Percentiles rank a stretch among this genome's conserved stretches.
phyloP scores from a whole-genome alignment of 768 basidiomycete genomes.

The Pluteus cervinus region DNA sequence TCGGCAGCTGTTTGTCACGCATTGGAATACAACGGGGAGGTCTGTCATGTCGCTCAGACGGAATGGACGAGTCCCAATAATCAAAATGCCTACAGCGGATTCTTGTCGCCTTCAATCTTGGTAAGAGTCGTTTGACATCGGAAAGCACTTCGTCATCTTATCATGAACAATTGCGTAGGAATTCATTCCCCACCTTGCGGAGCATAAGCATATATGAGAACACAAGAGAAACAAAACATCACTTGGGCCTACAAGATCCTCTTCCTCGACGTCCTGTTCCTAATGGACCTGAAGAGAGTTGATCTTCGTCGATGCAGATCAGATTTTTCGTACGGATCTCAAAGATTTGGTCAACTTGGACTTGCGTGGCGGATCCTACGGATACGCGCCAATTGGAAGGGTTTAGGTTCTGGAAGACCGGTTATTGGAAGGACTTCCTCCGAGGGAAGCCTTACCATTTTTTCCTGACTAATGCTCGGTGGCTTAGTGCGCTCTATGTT shows the following conservation, averaged over 20 bases:
- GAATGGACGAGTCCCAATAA: no score
- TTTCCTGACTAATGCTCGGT: no score
- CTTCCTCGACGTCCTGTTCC: conserved; percentile 98
- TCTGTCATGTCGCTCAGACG: no score
- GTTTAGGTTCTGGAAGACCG: conserved; percentile 98
- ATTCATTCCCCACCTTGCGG: conserved; percentile 90
- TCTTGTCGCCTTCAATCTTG: conserved; percentile 94
- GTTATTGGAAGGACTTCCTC: conserved; percentile 90
- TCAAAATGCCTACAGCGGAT: conserved; percentile 22
- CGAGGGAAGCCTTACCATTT: conserved; percentile 86
- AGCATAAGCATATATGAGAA: conserved; percentile 90
- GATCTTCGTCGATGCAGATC: conserved; percentile 97
- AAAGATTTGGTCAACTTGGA: conserved; percentile 91
- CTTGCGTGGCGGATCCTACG: conserved; percentile 89
- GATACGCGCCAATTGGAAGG: conserved; percentile 98
- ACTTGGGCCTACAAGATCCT: conserved; percentile 99
- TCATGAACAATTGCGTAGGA: conserved; percentile 42
- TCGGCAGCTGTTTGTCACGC: no score
- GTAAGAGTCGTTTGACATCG: conserved; percentile 28
- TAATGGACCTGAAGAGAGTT: conserved; percentile 99
- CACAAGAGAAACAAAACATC: conserved; percentile 93
- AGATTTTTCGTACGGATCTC: conserved; percentile 92
- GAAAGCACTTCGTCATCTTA: neutral
- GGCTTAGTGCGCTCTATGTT: conserved; percentile 95
- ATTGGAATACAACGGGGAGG: no score